Conservation (phyloP, 116 monocot genomes). For the Papilionanthe hybrid region DNA sequence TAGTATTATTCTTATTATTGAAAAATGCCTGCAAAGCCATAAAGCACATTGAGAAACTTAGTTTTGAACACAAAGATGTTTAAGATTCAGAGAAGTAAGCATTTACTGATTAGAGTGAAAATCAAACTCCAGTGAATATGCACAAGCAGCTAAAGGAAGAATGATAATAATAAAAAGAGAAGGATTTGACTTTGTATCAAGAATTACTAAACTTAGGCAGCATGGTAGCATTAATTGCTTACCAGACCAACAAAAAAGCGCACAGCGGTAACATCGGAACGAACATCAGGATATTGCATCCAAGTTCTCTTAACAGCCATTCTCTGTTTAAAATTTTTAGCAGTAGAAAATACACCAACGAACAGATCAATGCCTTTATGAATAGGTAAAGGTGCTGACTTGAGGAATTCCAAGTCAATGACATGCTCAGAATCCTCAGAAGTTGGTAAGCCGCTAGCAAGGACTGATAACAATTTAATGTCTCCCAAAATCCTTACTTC, state of each 20-base stretch:
- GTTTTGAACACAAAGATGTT: background rate
- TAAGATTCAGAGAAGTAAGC: background rate
- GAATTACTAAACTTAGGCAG: background rate
- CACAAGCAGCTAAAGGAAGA: background rate
- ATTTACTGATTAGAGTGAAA: background rate
- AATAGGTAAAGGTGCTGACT: conserved; percentile 45
- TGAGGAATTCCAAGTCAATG: conserved; percentile 65
- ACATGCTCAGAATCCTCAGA: conserved; percentile 82
- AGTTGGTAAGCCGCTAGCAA: conserved; percentile 87
- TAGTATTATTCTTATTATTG: background rate
- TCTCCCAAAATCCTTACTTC: conserved; percentile 88
- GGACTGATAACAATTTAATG: conserved; percentile 70
- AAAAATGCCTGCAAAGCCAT: background rate
- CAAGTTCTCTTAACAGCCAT: conserved; percentile 96
- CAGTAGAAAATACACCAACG: conserved; percentile 88
- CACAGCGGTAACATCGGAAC: conserved; percentile 59
- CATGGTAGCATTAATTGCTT: conserved; percentile 11
- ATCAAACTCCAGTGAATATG: background rate
- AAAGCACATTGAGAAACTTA: background rate
- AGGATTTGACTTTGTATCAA: background rate
- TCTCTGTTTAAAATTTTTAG: conserved; percentile 96
- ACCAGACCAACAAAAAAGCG: conserved; percentile 99
- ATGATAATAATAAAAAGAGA: background rate
- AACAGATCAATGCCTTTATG: conserved; percentile 67
- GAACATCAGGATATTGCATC: conserved; percentile 90